A percentile compares a stretch with the other conserved stretches of the same genome.
phyloP scores from a whole-genome alignment of 495 filamentous ascomycete species.

The Baudoinia panamericana region DNA sequence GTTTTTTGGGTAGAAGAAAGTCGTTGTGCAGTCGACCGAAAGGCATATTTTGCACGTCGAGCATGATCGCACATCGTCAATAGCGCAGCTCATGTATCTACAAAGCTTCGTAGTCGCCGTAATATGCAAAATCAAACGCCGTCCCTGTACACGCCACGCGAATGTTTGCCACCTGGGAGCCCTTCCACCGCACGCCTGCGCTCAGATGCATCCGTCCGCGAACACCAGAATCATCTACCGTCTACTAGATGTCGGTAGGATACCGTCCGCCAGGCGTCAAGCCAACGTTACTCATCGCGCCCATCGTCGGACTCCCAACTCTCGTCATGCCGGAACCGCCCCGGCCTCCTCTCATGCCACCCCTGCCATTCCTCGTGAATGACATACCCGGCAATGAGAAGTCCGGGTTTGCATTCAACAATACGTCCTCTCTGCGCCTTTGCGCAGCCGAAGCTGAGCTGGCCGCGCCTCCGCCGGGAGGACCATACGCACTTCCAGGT shows the following conservation, averaged over 20 bases:
- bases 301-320: neutral
- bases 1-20: too few relatives aligned
- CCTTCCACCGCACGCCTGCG: too few relatives aligned
- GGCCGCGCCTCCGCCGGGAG: constrained; percentile 6
- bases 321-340: neutral
- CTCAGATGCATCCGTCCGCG: too few relatives aligned
- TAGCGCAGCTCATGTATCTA: too few relatives aligned
- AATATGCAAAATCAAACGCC: too few relatives aligned
- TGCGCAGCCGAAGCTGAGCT: constrained; percentile 29
- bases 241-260: constrained; percentile 20
- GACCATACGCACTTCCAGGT: neutral
- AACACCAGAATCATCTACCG: too few relatives aligned
- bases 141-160: too few relatives aligned
- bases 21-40: too few relatives aligned
- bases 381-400: constrained; percentile 44
- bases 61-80: too few relatives aligned
- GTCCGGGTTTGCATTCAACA: constrained; percentile 60
- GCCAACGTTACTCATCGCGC: neutral
- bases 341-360: neutral
- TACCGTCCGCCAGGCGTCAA: constrained; percentile 18
- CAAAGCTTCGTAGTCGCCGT: too few relatives aligned
- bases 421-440: constrained; percentile 39
- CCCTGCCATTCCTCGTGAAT: neutral
- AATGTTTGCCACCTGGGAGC: too few relatives aligned
- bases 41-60: too few relatives aligned